phyloP scores from a whole-genome alignment of 805 yeast genomes.

The Candida glaebosa region DNA sequence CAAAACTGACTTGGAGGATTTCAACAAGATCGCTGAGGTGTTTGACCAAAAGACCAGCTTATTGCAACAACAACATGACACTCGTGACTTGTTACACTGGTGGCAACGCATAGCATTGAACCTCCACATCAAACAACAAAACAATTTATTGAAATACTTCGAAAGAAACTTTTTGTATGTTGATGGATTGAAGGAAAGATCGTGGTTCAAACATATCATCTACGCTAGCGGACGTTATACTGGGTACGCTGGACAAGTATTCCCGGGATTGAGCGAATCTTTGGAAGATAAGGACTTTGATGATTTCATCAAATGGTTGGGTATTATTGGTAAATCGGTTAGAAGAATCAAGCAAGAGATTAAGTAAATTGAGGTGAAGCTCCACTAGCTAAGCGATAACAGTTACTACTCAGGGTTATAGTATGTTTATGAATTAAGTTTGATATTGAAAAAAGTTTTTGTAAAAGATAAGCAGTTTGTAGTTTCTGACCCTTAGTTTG shows the following conservation, averaged over 20 bases:
- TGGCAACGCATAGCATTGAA: conserved; percentile 34
- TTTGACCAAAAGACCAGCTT: conserved; percentile 27
- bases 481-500: no score
- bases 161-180: conserved; percentile 52
- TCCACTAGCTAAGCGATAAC: neutral
- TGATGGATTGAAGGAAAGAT: conserved; percentile 46
- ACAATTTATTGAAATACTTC: conserved; percentile 39
- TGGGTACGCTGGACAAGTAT: conserved; percentile 49
- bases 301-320: conserved; percentile 42
- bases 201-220: conserved; percentile 62
- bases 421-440: neutral
- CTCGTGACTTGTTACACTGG: conserved; percentile 28
- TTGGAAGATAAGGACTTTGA: conserved; percentile 44
- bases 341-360: conserved; percentile 20
- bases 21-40: conserved; percentile 18
- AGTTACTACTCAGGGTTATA: neutral
- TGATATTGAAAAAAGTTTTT: no score
- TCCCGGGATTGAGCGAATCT: conserved; percentile 62
- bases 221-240: conserved; percentile 55
- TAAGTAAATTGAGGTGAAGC: neutral
- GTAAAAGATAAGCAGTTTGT: no score
- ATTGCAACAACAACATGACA: conserved; percentile 28
- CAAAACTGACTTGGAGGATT: conserved; percentile 15
- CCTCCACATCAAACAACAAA: conserved; percentile 29
- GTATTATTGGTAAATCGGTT: conserved; percentile 36